Conservation (phyloP, 768 basidiomycete genomes). For the Psilocybe cubensis region DNA sequence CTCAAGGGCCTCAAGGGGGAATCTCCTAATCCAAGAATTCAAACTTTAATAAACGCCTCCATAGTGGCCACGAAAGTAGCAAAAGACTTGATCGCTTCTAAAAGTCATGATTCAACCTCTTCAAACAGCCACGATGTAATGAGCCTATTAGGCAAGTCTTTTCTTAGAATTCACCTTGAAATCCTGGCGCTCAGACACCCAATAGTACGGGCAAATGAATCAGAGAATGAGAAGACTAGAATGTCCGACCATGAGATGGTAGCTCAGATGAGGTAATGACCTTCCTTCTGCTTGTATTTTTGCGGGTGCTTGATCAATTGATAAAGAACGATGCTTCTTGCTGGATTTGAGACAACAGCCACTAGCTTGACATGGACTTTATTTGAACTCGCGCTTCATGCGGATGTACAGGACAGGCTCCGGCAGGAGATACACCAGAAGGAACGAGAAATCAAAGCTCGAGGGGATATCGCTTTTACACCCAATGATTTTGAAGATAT, state of each 20-base stretch:
- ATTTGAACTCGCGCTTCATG: constrained; percentile 61
- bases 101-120: constrained; percentile 33
- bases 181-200: not conserved
- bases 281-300: constrained; percentile 38
- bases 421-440: constrained; percentile 59
- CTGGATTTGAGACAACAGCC: constrained; percentile 66
- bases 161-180: not conserved
- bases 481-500: constrained; percentile 51
- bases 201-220: constrained; percentile 54
- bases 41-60: constrained; percentile 33
- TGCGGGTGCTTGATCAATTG: constrained; percentile 39
- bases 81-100: constrained; percentile 38
- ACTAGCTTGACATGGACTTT: constrained; percentile 63
- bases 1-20: constrained; percentile 34
- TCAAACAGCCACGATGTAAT: constrained; percentile 42
- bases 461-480: constrained; percentile 41
- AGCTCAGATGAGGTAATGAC: constrained; percentile 54
- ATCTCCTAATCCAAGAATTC: constrained; percentile 33
- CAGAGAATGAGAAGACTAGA: constrained; percentile 42
- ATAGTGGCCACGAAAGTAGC: constrained; percentile 35
- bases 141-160: constrained; percentile 43
- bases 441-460: constrained; percentile 35
- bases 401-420: constrained; percentile 60
- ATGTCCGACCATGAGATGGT: constrained; percentile 52
- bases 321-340: constrained; percentile 52